Conservation (phyloP, 1,284 basidiomycete genomes). For the Trichosporon asahii region DNA sequence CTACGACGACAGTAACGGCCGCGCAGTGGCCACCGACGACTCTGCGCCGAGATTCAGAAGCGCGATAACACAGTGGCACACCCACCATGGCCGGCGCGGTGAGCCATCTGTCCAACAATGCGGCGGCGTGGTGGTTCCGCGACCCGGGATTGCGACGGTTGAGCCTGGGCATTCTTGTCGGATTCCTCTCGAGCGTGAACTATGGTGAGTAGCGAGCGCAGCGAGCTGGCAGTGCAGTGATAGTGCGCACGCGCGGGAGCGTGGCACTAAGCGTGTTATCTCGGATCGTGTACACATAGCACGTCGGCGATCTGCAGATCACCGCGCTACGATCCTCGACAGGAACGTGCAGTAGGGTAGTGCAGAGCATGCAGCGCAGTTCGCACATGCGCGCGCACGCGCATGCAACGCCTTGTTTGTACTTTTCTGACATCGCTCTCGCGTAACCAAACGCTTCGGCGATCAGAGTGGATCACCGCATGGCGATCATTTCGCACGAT, state of each 20-base stretch:
- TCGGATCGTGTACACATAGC: not conserved
- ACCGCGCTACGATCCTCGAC: no score
- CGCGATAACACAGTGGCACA: no score
- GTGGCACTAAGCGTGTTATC: not conserved
- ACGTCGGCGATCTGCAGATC: no score
- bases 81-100: not conserved
- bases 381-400: no score
- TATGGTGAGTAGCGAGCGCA: slow-evolving; percentile 2
- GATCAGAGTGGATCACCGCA: not conserved
- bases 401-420: no score
- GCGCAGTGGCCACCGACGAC: no score
- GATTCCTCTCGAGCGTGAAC: slow-evolving; percentile 9
- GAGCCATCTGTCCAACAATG: slow-evolving; percentile 11
- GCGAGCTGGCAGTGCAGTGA: not conserved
- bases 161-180: slow-evolving; percentile 10
- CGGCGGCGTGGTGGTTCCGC: slow-evolving; percentile 14
- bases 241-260: not conserved
- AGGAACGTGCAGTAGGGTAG: no score
- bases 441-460: no score
- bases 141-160: slow-evolving; percentile 15
- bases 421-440: no score
- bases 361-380: no score
- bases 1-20: not conserved
- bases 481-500: not conserved
- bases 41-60: no score